Conservation (phyloP, 495 filamentous ascomycete species). For the Penicillium silybi region DNA sequence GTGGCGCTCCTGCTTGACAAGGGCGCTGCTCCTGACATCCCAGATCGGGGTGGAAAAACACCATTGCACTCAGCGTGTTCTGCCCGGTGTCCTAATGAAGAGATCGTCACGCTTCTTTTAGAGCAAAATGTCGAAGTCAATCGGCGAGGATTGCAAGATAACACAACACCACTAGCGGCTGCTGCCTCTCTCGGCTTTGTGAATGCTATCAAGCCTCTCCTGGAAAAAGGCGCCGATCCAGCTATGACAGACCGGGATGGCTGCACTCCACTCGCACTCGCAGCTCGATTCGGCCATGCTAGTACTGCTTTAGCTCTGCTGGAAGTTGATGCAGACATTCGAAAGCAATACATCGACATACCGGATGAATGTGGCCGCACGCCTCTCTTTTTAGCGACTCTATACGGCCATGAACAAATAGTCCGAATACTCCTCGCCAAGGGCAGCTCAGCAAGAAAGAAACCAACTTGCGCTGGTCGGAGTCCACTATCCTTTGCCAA, state of each 20-base stretch:
- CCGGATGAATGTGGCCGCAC: slow-evolving; percentile 5
- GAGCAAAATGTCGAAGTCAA: background rate
- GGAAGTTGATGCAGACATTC: background rate
- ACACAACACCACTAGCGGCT: background rate
- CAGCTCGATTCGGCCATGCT: slow-evolving; percentile 2
- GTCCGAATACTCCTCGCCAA: slow-evolving; percentile 2
- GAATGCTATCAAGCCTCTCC: background rate
- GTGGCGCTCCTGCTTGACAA: slow-evolving; percentile 1
- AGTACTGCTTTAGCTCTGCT: slow-evolving; percentile 1
- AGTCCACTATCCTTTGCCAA: slow-evolving; percentile 2
- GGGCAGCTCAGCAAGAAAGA: slow-evolving; percentile 3
- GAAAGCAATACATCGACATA: background rate
- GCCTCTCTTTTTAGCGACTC: slow-evolving; percentile 7
- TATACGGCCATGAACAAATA: slow-evolving; percentile 2
- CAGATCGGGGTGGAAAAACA: background rate
- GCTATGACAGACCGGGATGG: background rate
- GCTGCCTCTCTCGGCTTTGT: background rate
- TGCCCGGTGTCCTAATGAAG: background rate
- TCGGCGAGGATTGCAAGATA: background rate
- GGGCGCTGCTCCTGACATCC: background rate
- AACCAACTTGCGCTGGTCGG: slow-evolving; percentile 4
- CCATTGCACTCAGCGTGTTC: slow-evolving; percentile 1
- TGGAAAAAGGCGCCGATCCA: slow-evolving; percentile 2
- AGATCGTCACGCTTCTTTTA: background rate
- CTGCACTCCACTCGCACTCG: slow-evolving; percentile 1